These are phyloP conservation scores for Penicillium angulare DNA, from an alignment of 495 filamentous ascomycete genomes.

Conservation along the genomic window DNA sequence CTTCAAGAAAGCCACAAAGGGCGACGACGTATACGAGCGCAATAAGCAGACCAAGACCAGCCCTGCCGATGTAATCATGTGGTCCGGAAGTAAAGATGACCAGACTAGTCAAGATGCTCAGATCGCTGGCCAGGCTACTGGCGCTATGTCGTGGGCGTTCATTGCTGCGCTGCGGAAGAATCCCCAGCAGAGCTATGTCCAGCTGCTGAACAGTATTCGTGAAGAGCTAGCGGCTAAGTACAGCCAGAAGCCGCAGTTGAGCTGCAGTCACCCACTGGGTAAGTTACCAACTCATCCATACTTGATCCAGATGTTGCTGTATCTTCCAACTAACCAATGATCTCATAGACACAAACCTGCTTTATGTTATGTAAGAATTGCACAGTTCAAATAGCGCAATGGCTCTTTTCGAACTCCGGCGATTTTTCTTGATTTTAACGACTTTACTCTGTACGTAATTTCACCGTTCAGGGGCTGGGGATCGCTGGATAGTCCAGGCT, in stretches of 20 bases:
- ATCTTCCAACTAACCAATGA: not conserved
- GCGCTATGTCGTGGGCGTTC: constrained; percentile 98
- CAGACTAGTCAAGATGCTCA: constrained; percentile 75
- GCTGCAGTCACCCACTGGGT: constrained; percentile 95
- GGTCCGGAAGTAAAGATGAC: constrained; percentile 92
- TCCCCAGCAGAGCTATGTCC: constrained; percentile 96
- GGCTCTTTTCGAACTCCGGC: not conserved
- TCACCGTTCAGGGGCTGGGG: constrained; percentile 16
- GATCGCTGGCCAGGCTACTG: constrained; percentile 81
- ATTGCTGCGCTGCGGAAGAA: constrained; percentile 93
- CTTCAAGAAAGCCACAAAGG: constrained; percentile 87
- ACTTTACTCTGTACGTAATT: constrained; percentile 24
- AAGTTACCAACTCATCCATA: constrained; percentile 27
- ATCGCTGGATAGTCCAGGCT: constrained; percentile 11
- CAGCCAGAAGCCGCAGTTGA: constrained; percentile 93
- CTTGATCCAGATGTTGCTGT: too few species aligned
- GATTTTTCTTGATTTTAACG: constrained; percentile 10
- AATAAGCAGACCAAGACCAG: constrained; percentile 88
- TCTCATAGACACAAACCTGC: constrained; percentile 57
- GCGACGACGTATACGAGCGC: constrained; percentile 77
- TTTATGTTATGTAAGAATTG: constrained; percentile 64
- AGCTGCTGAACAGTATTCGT: constrained; percentile 91
- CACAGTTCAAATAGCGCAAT: too few species aligned
- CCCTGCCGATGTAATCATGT: constrained; percentile 95
- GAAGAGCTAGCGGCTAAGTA: constrained; percentile 89